Conservation (phyloP, 2,329 filamentous ascomycete genomes). For the Fusarium xylarioides region DNA sequence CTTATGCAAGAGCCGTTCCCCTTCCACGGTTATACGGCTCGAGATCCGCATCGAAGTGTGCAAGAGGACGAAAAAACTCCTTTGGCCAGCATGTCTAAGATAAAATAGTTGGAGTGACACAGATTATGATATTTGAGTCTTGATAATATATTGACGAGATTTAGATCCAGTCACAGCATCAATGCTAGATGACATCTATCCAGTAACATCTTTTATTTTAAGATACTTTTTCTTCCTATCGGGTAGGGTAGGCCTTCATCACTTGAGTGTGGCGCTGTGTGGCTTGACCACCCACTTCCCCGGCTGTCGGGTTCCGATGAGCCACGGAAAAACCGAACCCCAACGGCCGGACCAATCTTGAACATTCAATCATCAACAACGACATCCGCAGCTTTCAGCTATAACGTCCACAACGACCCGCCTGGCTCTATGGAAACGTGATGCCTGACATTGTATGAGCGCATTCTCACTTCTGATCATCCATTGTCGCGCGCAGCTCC, state of each 20-base stretch:
- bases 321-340: constrained; percentile 29
- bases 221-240: not conserved
- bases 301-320: constrained; percentile 7
- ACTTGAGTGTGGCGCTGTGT: not conserved
- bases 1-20: no score
- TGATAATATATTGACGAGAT: not conserved
- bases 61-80: no score
- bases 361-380: constrained; percentile 18
- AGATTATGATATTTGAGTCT: not conserved
- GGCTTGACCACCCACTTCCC: not conserved
- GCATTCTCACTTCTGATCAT: not conserved
- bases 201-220: not conserved
- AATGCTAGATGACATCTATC: not conserved
- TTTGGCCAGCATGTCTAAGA: no score
- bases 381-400: not conserved
- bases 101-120: no score
- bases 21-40: no score
- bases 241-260: not conserved
- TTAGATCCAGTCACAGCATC: not conserved
- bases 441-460: not conserved
- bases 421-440: constrained; percentile 10
- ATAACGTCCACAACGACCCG: not conserved
- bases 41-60: no score
- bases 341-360: constrained; percentile 11
- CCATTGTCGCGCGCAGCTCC: constrained; percentile 1